phyloP scores from a whole-genome alignment of 768 basidiomycete species.

The Russula abietina region DNA sequence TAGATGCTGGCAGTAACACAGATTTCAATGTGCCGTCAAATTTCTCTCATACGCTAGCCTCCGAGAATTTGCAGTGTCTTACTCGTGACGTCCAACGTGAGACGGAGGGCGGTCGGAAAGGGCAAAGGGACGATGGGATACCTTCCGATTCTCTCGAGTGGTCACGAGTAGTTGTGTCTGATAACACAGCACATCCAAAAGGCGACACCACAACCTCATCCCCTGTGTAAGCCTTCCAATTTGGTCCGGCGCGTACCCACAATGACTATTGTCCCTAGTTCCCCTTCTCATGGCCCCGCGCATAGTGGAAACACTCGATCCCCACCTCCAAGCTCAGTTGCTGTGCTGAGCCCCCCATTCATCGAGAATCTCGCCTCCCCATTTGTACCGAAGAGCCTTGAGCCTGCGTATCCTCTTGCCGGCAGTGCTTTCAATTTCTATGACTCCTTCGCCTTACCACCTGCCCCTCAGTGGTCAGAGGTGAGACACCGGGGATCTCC shows the following conservation, averaged over 20 bases:
- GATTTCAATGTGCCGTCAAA: not conserved
- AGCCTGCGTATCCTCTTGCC: conserved; percentile 40
- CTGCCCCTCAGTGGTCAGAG: conserved; percentile 13
- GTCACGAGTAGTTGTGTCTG: conserved; percentile 3
- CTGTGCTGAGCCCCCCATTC: conserved; percentile 13
- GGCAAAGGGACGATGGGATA: not conserved
- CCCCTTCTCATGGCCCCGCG: not conserved
- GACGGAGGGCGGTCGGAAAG: not conserved
- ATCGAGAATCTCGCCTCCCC: conserved; percentile 26
- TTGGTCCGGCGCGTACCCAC: not conserved
- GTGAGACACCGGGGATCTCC: not conserved
- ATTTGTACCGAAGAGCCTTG: conserved; percentile 27
- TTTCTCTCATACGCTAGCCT: not conserved
- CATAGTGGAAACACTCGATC: not conserved
- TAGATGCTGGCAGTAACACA: not conserved
- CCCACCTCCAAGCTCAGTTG: not conserved
- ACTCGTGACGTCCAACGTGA: not conserved
- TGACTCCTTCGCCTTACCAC: conserved; percentile 43
- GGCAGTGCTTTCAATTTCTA: conserved; percentile 45
- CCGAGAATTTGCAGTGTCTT: not conserved
- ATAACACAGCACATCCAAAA: not conserved
- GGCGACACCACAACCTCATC: not conserved
- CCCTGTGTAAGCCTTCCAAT: conserved; percentile 2
- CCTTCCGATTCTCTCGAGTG: conserved; percentile 1
- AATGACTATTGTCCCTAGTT: not conserved